A percentile compares a stretch with the other conserved stretches of the same genome.
These are phyloP conservation scores for Vicia villosa DNA, from an alignment of 306 rosid species.

Conservation along the genomic window DNA sequence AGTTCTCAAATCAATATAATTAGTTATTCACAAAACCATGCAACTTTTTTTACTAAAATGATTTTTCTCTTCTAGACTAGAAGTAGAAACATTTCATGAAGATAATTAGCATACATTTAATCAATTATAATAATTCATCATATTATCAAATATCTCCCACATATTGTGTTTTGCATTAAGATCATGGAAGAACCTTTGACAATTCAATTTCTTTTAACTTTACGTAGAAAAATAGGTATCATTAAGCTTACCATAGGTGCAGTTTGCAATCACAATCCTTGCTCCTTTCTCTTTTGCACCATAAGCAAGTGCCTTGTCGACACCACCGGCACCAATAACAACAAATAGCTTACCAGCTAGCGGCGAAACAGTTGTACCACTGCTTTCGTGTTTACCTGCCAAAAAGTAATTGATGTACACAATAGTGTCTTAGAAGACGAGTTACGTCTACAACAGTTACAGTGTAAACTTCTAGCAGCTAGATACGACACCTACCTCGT, in stretches of 20 bases:
- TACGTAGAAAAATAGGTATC: constrained; percentile 27
- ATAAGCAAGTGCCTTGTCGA: constrained; percentile 91
- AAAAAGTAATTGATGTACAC: constrained; percentile 26
- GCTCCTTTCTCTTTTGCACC: constrained; percentile 97
- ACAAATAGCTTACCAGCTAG: constrained; percentile 83
- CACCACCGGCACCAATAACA: constrained; percentile 98
- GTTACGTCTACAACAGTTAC: constrained; percentile 4
- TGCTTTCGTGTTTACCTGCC: constrained; percentile 47
- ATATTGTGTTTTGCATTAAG: constrained; percentile 11
- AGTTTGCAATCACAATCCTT: constrained; percentile 85
- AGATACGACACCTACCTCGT: constrained; percentile 53
- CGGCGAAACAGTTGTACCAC: constrained; percentile 54
- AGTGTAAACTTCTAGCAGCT: constrained; percentile 20
- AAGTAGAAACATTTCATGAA: constrained; percentile 2
- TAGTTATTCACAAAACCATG: constrained; percentile 20
- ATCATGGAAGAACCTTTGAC: constrained; percentile 21
- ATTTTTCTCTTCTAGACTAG: background rate
- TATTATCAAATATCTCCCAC: constrained; percentile 24
- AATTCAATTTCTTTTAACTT: constrained; percentile 18
- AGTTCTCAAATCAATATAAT: constrained; percentile 85
- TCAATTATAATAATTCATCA: constrained; percentile 19
- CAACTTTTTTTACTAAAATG: constrained; percentile 9
- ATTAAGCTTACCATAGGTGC: constrained; percentile 72
- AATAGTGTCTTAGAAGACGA: constrained; percentile 10
- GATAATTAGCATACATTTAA: constrained; percentile 15